phyloP scores from a whole-genome alignment of 805 yeast genomes.

The Candida coleopterorum region DNA sequence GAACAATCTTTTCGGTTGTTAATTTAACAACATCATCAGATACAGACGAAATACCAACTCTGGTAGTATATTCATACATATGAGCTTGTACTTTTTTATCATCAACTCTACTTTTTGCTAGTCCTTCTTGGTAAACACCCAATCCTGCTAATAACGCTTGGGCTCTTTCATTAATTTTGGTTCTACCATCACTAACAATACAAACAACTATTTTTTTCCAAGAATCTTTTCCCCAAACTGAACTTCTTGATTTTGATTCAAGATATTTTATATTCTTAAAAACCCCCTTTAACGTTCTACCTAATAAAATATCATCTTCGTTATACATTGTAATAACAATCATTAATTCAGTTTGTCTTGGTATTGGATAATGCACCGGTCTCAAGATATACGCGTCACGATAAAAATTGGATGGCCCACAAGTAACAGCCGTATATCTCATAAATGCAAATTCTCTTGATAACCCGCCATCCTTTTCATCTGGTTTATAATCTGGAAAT shows the following conservation, averaged over 20 bases:
- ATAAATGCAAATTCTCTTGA: constrained; percentile 55
- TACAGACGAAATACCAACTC: constrained; percentile 43
- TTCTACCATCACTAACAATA: constrained; percentile 60
- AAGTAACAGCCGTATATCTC: constrained; percentile 62
- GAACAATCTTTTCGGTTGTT: constrained; percentile 51
- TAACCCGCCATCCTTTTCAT: constrained; percentile 34
- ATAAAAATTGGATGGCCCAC: constrained; percentile 63
- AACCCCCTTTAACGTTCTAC: constrained; percentile 59
- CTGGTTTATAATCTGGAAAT: constrained; percentile 34
- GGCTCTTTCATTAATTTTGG: constrained; percentile 58
- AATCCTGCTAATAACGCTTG: constrained; percentile 60
- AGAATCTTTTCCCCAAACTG: constrained; percentile 46
- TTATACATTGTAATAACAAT: constrained; percentile 64
- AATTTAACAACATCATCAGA: constrained; percentile 49
- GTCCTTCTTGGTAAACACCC: constrained; percentile 64
- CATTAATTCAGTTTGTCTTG: constrained; percentile 56
- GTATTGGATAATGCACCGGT: constrained; percentile 47
- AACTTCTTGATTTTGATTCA: constrained; percentile 41
- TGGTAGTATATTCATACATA: constrained; percentile 62
- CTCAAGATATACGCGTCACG: constrained; percentile 53
- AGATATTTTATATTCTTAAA: constrained; percentile 61
- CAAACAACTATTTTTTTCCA: constrained; percentile 64
- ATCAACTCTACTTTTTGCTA: constrained; percentile 56
- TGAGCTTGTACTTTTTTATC: constrained; percentile 61
- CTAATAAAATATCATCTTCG: constrained; percentile 59